Base-by-base conservation (phyloP, 768 basidiomycete species). In the Rhodotorula sphaerocarpa region DNA sequence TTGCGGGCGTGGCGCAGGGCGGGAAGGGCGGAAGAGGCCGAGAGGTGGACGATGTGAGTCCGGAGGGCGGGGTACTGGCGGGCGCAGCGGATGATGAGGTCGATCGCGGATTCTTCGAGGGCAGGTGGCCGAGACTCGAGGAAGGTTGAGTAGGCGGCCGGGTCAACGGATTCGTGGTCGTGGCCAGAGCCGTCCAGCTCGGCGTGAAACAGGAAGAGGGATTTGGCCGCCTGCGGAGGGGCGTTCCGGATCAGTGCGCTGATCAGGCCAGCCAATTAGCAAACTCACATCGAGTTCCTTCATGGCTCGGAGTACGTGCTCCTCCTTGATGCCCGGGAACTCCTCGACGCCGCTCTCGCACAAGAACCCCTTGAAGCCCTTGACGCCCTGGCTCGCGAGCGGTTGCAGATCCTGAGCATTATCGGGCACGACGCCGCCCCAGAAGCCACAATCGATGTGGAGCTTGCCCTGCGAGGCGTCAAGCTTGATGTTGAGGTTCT, bases 261-360 rank as follows among this genome's bases (percentile, higher is more conserved):
- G 21, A 15, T 33, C 48, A 34, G 6, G 15, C 31, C 18, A 55
- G 31, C 21, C 59, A 56, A n/a, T 20, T 3, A 25, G 5, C 21
- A 59, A 28, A 57, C 52, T 33, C 61, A 87, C 92, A 78, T 88
- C 78, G 39, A 97, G 77, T 55, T 84, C 80, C 45, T 79, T 76
- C 85, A 96, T 87, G 7, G 92, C 84, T 21, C 74, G 69, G 18
- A 77, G 73, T 5, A 93, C 76, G 73, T 96, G 86, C 16, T 74
- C 70, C 71, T 85, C 87, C 5, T 78, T 78, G 7, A 97, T 90
- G 70, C 82, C 85, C 6, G 92, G 93, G 74, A 99, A 97, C 78
- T 99, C 92, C 65, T 95, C 87, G 23, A 97, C 92, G 30, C 95
- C 93, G 71, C 90, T 93, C 68, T 93, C 86, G 65, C 92, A 91